Base-by-base conservation (phyloP, 805 yeast genomes). In the Middelhovenomyces tepae region DNA sequence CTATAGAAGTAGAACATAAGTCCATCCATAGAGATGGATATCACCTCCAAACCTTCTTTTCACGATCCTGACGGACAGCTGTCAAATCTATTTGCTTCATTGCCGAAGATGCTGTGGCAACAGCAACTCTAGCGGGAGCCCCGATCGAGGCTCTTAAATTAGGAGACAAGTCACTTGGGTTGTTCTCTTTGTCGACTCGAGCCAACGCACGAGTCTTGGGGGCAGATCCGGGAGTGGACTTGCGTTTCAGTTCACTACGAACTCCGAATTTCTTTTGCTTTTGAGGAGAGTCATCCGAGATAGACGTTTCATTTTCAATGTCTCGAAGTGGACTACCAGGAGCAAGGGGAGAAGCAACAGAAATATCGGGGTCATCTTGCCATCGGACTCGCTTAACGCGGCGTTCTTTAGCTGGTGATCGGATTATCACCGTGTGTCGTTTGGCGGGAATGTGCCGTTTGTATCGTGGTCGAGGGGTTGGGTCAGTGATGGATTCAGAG, bases 331-430 rank as follows among this genome's bases (percentile, higher is more conserved):
- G n/a, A 10, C 17, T 9, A n/a, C 6, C 5, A 14, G 29, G 29
- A 7, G 29, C 17, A 16, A n/a, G 15, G 5, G 29, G 29, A 26
- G 29, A 26, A 16, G 8, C 29, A 18, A 26, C 17, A 6, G 29
- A 26, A 16, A 26, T 26, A 26, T 26, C 29, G 17, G 20, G 15
- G 17, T 26, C 46, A 27, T 46, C 53, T 18, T 43, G 44, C 53
- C 53, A 48, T 28, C 51, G 31, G 4, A 48, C 53, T 25, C 46
- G 34, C 24, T 48, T 48, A 7, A 44, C 27, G n/a, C n/a, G n/a
- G n/a, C n/a, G n/a, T n/a, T n/a, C n/a, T n/a, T n/a, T n/a, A n/a
- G n/a, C n/a, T 2, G 46, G 44, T 4, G 42, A 38, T 1, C 35
- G 22, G 16, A 31, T 33, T 14, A 36, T 27, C 4, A 37, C 28